A percentile compares a stretch with the other conserved stretches of the same genome.
These are phyloP conservation scores for Sporothrix pallida DNA, from an alignment of 2,329 filamentous ascomycete species.

Conservation along the genomic window DNA sequence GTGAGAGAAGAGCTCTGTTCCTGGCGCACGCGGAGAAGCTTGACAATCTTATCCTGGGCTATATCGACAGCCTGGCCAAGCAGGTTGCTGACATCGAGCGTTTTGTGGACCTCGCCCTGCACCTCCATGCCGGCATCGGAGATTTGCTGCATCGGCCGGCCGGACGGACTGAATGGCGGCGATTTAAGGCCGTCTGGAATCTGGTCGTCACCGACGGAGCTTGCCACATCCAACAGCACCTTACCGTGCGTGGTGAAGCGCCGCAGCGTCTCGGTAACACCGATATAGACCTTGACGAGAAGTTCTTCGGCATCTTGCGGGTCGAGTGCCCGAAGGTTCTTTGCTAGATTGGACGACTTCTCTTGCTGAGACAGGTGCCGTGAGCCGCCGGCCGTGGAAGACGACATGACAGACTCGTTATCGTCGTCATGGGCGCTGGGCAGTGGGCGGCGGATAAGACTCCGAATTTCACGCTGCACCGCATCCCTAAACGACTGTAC, in stretches of 20 bases:
- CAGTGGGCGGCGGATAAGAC: conserved; percentile 80
- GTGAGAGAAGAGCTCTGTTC: conserved; percentile 74
- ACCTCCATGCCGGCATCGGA: conserved; percentile 54
- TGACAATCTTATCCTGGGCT: conserved; percentile 76
- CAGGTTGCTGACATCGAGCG: conserved; percentile 77
- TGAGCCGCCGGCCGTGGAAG: conserved; percentile 73
- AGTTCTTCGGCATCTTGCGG: conserved; percentile 83
- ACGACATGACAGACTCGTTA: conserved; percentile 84
- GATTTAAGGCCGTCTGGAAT: conserved; percentile 45
- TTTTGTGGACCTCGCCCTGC: conserved; percentile 77
- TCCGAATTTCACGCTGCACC: conserved; percentile 83
- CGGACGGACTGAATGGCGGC: conserved; percentile 58
- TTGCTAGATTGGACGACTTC: conserved; percentile 84
- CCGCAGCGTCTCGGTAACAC: conserved; percentile 84
- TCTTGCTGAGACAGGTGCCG: conserved; percentile 78
- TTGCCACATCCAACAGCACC: conserved; percentile 91
- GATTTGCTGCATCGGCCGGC: conserved; percentile 44
- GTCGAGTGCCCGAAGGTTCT: conserved; percentile 84
- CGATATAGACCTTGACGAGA: conserved; percentile 81
- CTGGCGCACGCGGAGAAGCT: conserved; percentile 75
- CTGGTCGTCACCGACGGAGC: conserved; percentile 62
- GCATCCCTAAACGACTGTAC: conserved; percentile 84
- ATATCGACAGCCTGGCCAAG: conserved; percentile 81
- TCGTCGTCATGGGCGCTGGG: conserved; percentile 96
- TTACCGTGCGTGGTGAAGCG: conserved; percentile 90